phyloP scores from a whole-genome alignment of 306 rosid genomes.

The Corylus avellana region DNA sequence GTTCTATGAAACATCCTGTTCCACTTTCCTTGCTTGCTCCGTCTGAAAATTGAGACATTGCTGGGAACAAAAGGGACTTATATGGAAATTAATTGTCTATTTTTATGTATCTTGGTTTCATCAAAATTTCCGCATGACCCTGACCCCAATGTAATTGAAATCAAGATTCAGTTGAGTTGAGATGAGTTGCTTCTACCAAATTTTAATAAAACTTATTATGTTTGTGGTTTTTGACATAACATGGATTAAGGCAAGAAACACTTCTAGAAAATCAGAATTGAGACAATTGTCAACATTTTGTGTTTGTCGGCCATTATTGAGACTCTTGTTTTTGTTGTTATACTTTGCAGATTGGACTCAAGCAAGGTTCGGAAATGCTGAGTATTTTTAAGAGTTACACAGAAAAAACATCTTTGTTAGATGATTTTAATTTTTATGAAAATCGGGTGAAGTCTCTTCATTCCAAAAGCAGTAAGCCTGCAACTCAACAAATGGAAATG shows the following conservation, averaged over 20 bases:
- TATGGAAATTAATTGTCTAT: not conserved
- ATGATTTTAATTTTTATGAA: slow-evolving; percentile 75
- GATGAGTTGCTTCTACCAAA: not conserved
- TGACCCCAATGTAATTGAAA: not conserved
- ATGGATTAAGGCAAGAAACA: not conserved
- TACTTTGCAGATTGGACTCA: slow-evolving; percentile 60
- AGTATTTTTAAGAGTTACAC: slow-evolving; percentile 62
- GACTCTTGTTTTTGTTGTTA: not conserved
- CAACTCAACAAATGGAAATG: slow-evolving; percentile 41
- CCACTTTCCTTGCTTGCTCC: not conserved
- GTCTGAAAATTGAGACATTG: not conserved
- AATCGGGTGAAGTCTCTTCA: slow-evolving; percentile 50
- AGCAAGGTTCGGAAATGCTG: slow-evolving; percentile 79
- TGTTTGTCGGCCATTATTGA: slow-evolving; percentile 4
- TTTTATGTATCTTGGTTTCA: not conserved
- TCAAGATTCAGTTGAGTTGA: not conserved
- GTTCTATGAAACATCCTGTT: not conserved
- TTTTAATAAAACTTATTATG: not conserved
- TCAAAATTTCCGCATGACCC: not conserved
- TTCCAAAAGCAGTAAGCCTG: slow-evolving; percentile 33
- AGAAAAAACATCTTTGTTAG: slow-evolving; percentile 55
- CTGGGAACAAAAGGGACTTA: not conserved
- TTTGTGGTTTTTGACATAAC: not conserved
- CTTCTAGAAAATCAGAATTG: not conserved
- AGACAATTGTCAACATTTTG: not conserved